Conservation (phyloP, 2,329 filamentous ascomycete species). For the Lachnellula occidentalis region DNA sequence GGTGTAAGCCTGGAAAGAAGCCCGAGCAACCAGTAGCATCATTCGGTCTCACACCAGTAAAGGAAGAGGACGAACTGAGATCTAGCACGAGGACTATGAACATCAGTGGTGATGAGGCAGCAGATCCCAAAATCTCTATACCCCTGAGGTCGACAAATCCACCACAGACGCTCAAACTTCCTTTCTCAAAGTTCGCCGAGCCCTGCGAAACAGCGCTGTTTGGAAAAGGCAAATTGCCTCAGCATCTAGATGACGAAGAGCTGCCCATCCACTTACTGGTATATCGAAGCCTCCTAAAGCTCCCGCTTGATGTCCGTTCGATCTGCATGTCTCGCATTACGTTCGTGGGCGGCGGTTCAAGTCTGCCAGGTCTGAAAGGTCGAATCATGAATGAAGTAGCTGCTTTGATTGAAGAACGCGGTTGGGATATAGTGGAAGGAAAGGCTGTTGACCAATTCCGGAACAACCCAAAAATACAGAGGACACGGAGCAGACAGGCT, state of each 20-base stretch:
- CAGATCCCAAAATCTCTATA: constrained; percentile 33
- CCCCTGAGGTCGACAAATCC: constrained; percentile 39
- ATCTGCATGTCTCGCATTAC: constrained; percentile 85
- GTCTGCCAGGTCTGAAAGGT: constrained; percentile 71
- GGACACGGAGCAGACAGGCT: constrained; percentile 20
- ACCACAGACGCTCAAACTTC: constrained; percentile 54
- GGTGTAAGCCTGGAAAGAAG: constrained; percentile 52
- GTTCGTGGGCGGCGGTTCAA: constrained; percentile 75
- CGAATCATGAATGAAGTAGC: constrained; percentile 73
- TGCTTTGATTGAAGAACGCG: constrained; percentile 57
- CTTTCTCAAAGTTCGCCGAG: constrained; percentile 65
- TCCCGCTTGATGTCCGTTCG: constrained; percentile 77
- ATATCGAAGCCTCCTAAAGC: constrained; percentile 66
- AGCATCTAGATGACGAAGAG: constrained; percentile 80
- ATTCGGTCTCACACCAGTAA: constrained; percentile 44
- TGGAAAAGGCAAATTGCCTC: constrained; percentile 45
- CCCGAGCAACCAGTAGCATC: constrained; percentile 12
- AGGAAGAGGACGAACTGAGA: constrained; percentile 50
- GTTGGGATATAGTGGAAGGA: constrained; percentile 74
- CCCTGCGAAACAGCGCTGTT: constrained; percentile 75
- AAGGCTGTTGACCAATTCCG: constrained; percentile 56
- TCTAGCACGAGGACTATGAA: constrained; percentile 22
- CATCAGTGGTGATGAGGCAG: constrained; percentile 13
- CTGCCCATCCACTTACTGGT: constrained; percentile 70
- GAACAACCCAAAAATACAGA: constrained; percentile 26